Evolutionary conservation across 495 filamentous ascomycete genomes (phyloP), one percentile per base, ranked within the genome.

Genomic region (Talaromyces ruber): DNA sequence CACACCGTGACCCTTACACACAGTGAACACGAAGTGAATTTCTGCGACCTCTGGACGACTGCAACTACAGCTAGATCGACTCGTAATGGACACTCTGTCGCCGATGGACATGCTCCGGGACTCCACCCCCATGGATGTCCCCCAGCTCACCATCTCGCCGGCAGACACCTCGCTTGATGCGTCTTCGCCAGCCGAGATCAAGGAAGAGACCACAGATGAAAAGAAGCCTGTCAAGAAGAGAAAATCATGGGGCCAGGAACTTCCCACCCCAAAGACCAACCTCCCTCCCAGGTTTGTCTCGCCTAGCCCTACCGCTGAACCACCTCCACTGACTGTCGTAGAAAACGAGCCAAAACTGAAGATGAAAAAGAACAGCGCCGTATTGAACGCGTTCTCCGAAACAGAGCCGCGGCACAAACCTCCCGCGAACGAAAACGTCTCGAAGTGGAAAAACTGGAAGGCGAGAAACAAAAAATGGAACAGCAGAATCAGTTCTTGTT

Each of bases 311-410:
- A n/a, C n/a, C n/a, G n/a, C n/a, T n/a, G n/a, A 14, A 34, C 14
- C 34, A n/a, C 57, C 64, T 63, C n/a, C n/a, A 68, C 63, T 24
- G 18, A 25, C 63, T 4, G 4, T 18, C 11, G 59, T 60, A 93
- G 91, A 62, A 98, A 98, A 84, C 92, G 94, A 63, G 94, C 94
- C 67, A 98, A 97, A 84, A 98, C 94, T 28, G 92, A 96, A 60
- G 94, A 96, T 71, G 94, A 98, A 74, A 98, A 98, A 76, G 94
- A 98, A 76, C 94, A 98, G 75, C 88, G 94, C 53, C 90, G 94
- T 58, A 93, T 98, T 66, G 94, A 98, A 79, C 91, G 94, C 59
- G 93, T 98, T 47, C 89, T 97, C 65, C 87, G 94, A 39, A 98
- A 98, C 74, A 91, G 94, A 64, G 88, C 91, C 58, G 94, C 94